phyloP scores from a whole-genome alignment of 139 green algal species.

The Chlorella ohadii region DNA sequence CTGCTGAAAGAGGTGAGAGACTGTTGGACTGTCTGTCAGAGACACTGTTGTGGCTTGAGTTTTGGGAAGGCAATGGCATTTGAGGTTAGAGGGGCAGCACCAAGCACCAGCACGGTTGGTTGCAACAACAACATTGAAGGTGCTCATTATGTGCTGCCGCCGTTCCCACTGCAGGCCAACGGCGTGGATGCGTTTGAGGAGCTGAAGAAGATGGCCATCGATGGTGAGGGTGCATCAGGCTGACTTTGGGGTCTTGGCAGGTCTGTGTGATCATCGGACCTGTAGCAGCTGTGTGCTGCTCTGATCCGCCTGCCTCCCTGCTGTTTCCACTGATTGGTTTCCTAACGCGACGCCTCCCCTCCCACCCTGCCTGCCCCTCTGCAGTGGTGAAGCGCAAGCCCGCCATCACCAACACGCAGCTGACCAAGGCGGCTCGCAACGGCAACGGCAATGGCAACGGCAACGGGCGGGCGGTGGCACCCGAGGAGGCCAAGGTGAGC shows the following conservation, averaged over 20 bases:
- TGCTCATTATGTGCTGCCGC: no score
- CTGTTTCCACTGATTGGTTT: no score
- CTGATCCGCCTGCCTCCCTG: not conserved
- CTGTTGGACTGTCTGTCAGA: no score
- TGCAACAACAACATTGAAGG: not conserved
- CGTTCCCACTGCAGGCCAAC: not conserved
- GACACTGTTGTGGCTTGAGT: no score
- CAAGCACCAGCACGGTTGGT: no score
- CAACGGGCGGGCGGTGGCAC: not conserved
- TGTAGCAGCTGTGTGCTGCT: no score
- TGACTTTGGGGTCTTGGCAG: no score
- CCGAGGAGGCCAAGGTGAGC: conserved; percentile 46
- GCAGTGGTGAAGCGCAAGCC: conserved; percentile 25
- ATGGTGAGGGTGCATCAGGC: not conserved
- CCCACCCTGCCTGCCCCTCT: not conserved
- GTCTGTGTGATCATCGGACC: no score
- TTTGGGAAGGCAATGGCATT: no score
- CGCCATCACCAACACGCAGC: conserved; percentile 17
- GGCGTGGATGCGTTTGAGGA: conserved; percentile 84
- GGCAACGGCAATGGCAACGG: conserved; percentile 26
- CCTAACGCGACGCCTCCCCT: no score
- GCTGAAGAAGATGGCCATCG: conserved; percentile 67
- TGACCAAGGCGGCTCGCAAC: conserved; percentile 49
- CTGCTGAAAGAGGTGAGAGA: conserved; percentile 35
- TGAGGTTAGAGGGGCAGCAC: no score